These are phyloP conservation scores for Dipodascus geniculatus DNA, from an alignment of 805 yeast genomes.

Conservation along the genomic window DNA sequence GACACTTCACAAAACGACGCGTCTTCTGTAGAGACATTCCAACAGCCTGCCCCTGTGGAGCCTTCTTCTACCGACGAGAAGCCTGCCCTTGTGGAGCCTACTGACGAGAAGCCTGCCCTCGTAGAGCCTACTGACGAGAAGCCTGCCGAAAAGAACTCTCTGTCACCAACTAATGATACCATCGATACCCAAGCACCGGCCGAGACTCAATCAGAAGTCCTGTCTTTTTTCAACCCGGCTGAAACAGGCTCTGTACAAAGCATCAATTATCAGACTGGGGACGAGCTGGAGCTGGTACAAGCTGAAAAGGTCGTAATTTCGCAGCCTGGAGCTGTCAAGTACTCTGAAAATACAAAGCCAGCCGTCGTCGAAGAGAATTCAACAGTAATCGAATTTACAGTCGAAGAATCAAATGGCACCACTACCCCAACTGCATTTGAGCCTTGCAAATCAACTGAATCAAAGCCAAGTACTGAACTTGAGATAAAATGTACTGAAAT, in stretches of 20 bases:
- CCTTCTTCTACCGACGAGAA: background rate
- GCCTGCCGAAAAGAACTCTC: no score
- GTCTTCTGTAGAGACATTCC: background rate
- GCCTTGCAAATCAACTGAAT: no score
- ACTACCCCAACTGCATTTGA: background rate
- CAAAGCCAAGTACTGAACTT: no score
- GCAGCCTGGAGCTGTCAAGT: background rate
- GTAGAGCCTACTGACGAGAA: no score
- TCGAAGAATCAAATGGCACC: no score
- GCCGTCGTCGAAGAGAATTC: no score
- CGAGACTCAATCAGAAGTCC: no score
- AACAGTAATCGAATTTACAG: no score
- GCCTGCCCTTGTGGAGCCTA: no score
- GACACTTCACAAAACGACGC: background rate
- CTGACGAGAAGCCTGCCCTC: no score
- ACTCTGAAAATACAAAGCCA: background rate
- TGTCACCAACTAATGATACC: no score
- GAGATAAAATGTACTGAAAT: background rate
- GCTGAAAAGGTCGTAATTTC: background rate
- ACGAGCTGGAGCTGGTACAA: background rate
- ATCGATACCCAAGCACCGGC: no score
- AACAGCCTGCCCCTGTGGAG: background rate
- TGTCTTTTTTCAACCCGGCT: background rate
- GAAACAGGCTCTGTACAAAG: background rate
- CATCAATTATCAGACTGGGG: background rate